Percentiles rank a stretch among this genome's conserved stretches.
Evolutionary conservation across 1,139 yeast genomes (phyloP).

Genomic region (Lodderomyces parapsilosis): DNA sequence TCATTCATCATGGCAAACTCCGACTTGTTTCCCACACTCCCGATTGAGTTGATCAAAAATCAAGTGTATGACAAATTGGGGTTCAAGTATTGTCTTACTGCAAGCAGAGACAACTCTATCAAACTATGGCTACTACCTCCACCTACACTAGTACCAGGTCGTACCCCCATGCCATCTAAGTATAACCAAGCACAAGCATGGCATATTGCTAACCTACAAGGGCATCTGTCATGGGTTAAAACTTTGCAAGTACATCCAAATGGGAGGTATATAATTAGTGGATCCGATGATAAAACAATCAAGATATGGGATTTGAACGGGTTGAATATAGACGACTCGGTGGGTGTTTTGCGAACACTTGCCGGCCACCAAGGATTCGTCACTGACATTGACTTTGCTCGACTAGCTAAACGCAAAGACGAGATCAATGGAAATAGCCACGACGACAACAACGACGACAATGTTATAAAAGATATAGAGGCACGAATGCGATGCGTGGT

Average conservation of each 20-base stretch:
- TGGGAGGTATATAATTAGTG: conserved; percentile 68
- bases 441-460: too few relatives aligned
- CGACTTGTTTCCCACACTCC: conserved; percentile 32
- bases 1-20: conserved; percentile 37
- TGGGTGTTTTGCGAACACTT: conserved; percentile 49
- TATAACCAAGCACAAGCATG: conserved; percentile 58
- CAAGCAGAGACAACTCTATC: conserved; percentile 76
- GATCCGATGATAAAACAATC: conserved; percentile 77
- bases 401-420: conserved; percentile 23
- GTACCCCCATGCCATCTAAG: conserved; percentile 55
- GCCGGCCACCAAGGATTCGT: conserved; percentile 75
- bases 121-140: conserved; percentile 76
- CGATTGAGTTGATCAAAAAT: conserved; percentile 30
- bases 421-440: conserved; percentile 9
- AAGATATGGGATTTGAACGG: conserved; percentile 74
- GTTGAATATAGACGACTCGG: conserved; percentile 42
- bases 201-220: conserved; percentile 53
- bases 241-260: conserved; percentile 70
- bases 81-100: conserved; percentile 70
- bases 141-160: conserved; percentile 51
- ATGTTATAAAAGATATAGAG: conserved; percentile 29
- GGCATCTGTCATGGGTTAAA: conserved; percentile 89
- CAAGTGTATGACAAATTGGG: conserved; percentile 41
- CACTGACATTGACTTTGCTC: conserved; percentile 63
- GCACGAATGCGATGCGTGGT: conserved; percentile 54